phyloP scores from a whole-genome alignment of 148 eudicot genomes.

The Vaccinium vitisidaea region DNA sequence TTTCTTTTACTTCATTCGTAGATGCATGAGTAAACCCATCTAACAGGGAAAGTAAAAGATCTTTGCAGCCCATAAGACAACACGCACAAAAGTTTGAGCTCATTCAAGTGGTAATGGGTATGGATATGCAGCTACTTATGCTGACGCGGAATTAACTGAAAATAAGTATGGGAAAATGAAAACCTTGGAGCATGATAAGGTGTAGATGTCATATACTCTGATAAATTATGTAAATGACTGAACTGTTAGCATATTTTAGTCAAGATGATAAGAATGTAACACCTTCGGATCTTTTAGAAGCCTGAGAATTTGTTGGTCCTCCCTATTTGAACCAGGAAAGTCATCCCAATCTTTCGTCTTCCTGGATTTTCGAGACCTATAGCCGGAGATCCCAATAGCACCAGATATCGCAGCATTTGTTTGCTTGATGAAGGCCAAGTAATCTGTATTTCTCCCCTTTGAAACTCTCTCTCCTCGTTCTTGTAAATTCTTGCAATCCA shows the following conservation, averaged over 20 bases:
- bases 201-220: not conserved
- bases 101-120: not conserved
- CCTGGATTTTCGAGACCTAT: conserved; percentile 34
- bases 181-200: not conserved
- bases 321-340: conserved; percentile 24
- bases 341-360: conserved; percentile 35
- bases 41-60: not conserved
- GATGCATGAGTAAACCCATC: conserved; percentile 6
- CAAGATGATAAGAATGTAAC: not conserved
- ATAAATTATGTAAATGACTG: not conserved
- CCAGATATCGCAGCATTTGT: conserved; percentile 41
- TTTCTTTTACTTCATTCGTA: not conserved
- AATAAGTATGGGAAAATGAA: not conserved
- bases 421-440: conserved; percentile 27
- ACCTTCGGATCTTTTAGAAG: conserved; percentile 32
- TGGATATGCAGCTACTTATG: not conserved
- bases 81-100: not conserved
- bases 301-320: conserved; percentile 4
- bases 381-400: conserved; percentile 37
- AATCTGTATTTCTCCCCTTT: conserved; percentile 22
- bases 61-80: not conserved
- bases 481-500: conserved; percentile 53
- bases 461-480: conserved; percentile 39
- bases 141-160: not conserved
- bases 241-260: not conserved